Conservation (phyloP, 2,329 filamentous ascomycete genomes). For the Venturiaceae sp. region DNA sequence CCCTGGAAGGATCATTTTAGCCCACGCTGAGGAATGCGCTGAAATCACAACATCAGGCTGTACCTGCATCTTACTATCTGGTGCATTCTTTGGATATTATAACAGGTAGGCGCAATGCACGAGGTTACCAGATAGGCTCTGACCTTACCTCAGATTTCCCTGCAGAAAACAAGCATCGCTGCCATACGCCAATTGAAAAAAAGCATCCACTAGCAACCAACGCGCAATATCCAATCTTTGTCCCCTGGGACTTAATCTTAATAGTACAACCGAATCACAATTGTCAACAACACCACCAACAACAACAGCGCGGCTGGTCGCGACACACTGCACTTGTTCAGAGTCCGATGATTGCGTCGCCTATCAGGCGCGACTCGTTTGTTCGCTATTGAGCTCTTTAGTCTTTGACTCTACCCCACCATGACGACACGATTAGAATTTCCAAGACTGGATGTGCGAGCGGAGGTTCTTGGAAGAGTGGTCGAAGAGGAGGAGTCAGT, state of each 20-base stretch:
- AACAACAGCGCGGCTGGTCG: neutral
- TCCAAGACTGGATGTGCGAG: neutral
- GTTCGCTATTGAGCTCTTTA: neutral
- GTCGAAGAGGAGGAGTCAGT: conserved; percentile 3
- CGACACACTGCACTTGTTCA: neutral
- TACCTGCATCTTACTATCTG: neutral
- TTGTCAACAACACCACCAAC: neutral
- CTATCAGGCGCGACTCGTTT: neutral
- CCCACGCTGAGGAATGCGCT: neutral
- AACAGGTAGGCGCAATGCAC: neutral
- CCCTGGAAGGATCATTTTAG: neutral
- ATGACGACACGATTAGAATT: neutral
- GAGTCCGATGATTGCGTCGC: neutral
- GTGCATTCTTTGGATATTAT: neutral
- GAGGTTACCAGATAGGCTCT: neutral
- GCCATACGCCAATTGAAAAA: neutral
- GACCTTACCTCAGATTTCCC: neutral
- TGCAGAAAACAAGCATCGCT: neutral
- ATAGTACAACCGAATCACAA: neutral
- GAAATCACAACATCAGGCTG: neutral
- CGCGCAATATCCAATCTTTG: neutral
- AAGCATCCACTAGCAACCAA: neutral
- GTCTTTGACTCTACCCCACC: neutral
- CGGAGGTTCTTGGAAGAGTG: neutral
- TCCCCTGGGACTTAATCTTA: neutral